Base-by-base conservation (phyloP, 2,329 filamentous ascomycete genomes). In the Pseudogymnoascus sp. region DNA sequence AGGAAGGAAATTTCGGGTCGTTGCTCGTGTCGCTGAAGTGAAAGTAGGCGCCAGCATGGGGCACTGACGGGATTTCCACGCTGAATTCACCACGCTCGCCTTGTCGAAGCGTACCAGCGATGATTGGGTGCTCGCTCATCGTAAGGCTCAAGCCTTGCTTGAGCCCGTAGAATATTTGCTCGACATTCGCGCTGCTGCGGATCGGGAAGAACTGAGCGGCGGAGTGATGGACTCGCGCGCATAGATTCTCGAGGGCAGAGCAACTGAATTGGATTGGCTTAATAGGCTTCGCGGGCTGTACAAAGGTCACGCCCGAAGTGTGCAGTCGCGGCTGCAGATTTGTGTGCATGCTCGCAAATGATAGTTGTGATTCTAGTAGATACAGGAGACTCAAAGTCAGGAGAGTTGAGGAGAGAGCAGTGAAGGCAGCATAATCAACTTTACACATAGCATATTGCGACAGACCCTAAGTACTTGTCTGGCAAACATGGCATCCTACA, bases 21-120 rank as follows among this genome's bases (percentile, higher is more conserved):
- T 57, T 37, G 12, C 55, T 57, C 6, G 13, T 21, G 26, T 57
- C 55, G 8, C 55, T 34, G 34, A 34, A 57, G 30, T 57, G 30
- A 37, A 57, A 57, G 30, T 34, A 34, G 18, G 55, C n/a, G 13
- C 55, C 55, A 57, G 55, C 55, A 34, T 57, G 30, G 12, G 55
- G 55, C n/a, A 15, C 55, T 13, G 55, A 28, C 7, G 13, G 55
- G 28, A 57, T 57, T 37, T 57, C 55, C 12, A 57, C 34, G 34
- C 30, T 34, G 34, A 34, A 34, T 3, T 37, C 30, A 21, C 15
- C 55, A 34, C 30, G 30, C n/a, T 57, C 55, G 15, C 13, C 55
- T 37, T 57, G 30, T 34, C 30, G 18, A 26, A 57, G 34, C 8
- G 30, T 57, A 5, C 55, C 55, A 37, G 55, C 7, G 5, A 57